A percentile compares a stretch with the other conserved stretches of the same genome.
Conservation (phyloP, 164 flowering plant genomes). For the Tetracentron sinense region DNA sequence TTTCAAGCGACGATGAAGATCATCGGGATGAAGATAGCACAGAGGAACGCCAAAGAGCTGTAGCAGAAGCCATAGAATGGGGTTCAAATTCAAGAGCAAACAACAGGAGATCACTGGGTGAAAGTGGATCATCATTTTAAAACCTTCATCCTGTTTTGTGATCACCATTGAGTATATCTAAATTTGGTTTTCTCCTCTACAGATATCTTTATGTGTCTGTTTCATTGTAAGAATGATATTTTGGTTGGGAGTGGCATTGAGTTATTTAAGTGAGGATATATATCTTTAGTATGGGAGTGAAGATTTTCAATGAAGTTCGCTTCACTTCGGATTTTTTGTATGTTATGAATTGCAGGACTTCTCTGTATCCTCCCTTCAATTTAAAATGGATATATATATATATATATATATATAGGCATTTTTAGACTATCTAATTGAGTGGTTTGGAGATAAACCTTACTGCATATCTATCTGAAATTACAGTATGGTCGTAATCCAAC, state of each 20-base stretch:
- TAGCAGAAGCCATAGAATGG: conserved; percentile 55
- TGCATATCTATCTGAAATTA: too few species aligned
- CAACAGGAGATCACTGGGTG: conserved; percentile 2
- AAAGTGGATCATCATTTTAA: conserved; percentile 19
- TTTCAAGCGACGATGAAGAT: not conserved
- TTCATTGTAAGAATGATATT: conserved; percentile 7
- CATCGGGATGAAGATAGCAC: conserved; percentile 11
- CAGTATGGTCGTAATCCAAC: too few species aligned
- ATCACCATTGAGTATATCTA: conserved; percentile 1
- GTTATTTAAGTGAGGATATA: not conserved
- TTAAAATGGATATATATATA: not conserved
- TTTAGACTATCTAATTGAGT: too few species aligned
- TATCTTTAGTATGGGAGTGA: conserved; percentile 2
- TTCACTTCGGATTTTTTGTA: not conserved
- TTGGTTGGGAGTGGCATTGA: conserved; percentile 2
- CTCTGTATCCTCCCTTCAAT: not conserved
- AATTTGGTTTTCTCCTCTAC: not conserved
- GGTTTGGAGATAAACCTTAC: too few species aligned
- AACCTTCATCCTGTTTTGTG: not conserved
- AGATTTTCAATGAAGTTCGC: not conserved
- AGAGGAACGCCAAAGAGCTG: conserved; percentile 33
- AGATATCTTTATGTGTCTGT: not conserved
- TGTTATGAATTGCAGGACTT: not conserved
- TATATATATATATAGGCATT: not conserved
- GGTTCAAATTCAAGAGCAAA: conserved; percentile 33